These are phyloP conservation scores for Fusarium hostae DNA, from an alignment of 2,329 filamentous ascomycete genomes.

Conservation along the genomic window DNA sequence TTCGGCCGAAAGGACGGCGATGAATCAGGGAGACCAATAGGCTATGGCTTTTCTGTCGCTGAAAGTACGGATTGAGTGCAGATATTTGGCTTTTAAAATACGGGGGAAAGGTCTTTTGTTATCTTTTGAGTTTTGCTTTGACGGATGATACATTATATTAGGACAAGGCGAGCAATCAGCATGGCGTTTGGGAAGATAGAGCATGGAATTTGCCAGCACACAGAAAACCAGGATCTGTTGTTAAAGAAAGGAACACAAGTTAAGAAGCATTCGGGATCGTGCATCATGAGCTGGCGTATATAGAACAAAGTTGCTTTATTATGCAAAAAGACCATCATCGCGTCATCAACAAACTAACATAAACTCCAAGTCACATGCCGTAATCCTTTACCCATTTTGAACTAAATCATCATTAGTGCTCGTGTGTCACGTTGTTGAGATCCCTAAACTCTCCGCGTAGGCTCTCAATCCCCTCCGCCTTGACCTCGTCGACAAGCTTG, in stretches of 20 bases:
- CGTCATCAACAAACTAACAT: conserved; percentile 4
- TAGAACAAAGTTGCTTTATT: conserved; percentile 18
- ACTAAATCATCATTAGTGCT: conserved; percentile 26
- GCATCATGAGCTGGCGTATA: not conserved
- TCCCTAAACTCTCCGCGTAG: conserved; percentile 49
- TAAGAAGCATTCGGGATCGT: not conserved
- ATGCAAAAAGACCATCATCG: conserved; percentile 7
- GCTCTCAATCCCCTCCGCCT: conserved; percentile 46
- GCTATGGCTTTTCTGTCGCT: not conserved
- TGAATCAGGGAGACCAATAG: not conserved
- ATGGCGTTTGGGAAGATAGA: not conserved
- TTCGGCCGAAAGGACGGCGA: conserved; percentile 3
- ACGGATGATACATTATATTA: not conserved
- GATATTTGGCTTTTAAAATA: not conserved
- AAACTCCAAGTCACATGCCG: conserved; percentile 20
- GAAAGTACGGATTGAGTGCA: not conserved
- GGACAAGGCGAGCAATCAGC: not conserved
- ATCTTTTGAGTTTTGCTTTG: not conserved
- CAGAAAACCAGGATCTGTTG: not conserved
- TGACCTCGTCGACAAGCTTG: conserved; percentile 46
- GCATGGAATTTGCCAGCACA: not conserved
- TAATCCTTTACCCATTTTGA: conserved; percentile 6
- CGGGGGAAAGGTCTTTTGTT: not conserved
- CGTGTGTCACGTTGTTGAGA: conserved; percentile 41
- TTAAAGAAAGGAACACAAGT: not conserved